Conservation (phyloP, 73 alveolate genomes). For the Symbiodinium natans region DNA sequence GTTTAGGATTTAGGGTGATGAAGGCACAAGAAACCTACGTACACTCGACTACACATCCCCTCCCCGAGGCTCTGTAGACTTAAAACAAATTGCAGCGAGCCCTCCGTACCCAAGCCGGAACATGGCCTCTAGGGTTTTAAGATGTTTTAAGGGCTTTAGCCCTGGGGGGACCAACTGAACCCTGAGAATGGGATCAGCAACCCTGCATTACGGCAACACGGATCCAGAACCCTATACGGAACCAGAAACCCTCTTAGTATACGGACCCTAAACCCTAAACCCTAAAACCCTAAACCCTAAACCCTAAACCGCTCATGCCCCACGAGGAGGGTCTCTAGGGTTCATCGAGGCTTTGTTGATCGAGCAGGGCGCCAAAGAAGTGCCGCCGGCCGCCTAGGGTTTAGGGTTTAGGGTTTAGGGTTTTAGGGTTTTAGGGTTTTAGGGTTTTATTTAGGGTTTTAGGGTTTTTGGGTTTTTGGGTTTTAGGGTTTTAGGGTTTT, state of each 20-base stretch:
- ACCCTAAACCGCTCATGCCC: neutral
- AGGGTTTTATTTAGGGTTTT: neutral
- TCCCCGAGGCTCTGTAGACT: too few relatives aligned
- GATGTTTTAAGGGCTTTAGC: neutral
- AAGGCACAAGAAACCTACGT: too few relatives aligned
- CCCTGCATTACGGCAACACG: neutral
- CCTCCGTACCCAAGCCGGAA: neutral
- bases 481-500: too few relatives aligned
- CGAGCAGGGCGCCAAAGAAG: constrained; percentile 90
- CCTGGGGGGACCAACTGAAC: too few relatives aligned
- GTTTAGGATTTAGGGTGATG: too few relatives aligned
- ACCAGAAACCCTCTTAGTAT: too few relatives aligned
- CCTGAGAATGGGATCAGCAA: neutral
- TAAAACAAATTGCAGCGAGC: too few relatives aligned
- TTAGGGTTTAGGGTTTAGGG: neutral
- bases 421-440: neutral
- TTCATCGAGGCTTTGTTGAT: constrained; percentile 65
- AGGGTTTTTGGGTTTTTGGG: too few relatives aligned
- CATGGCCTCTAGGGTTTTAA: neutral
- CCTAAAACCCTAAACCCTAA: neutral
- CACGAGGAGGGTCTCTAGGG: neutral
- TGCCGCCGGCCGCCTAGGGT: constrained; percentile 37
- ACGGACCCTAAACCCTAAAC: too few relatives aligned
- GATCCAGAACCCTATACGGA: neutral
- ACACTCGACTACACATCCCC: too few relatives aligned